Percentiles rank a stretch among this genome's conserved stretches.
These are phyloP conservation scores for Phylloporus sp. DNA, from an alignment of 768 basidiomycete species.

Conservation along the genomic window DNA sequence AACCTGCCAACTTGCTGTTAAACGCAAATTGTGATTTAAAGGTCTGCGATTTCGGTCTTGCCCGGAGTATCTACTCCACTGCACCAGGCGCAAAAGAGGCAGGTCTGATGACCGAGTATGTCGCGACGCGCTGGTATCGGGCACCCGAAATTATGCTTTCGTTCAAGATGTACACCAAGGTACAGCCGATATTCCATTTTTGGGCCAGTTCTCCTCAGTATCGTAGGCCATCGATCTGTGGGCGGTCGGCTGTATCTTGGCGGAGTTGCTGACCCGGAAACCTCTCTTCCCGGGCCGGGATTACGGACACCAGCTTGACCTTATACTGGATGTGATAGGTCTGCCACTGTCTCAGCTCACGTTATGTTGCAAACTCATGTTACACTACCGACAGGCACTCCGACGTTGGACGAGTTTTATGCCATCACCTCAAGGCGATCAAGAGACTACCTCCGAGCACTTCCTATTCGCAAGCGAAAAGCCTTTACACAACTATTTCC, in stretches of 20 bases:
- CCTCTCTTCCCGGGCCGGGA: constrained; percentile 86
- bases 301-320: constrained; percentile 83
- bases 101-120: constrained; percentile 78
- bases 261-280: constrained; percentile 76
- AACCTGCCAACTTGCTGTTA: constrained; percentile 83
- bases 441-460: constrained; percentile 81
- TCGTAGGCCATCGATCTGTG: constrained; percentile 65
- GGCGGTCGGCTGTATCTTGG: constrained; percentile 73
- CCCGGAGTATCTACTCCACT: constrained; percentile 57
- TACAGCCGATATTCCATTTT: constrained; percentile 19
- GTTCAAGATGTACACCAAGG: constrained; percentile 86
- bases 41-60: constrained; percentile 86
- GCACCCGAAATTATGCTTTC: constrained; percentile 95
- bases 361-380: constrained; percentile 22
- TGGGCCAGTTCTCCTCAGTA: constrained; percentile 4
- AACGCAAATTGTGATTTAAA: constrained; percentile 90
- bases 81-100: constrained; percentile 55
- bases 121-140: constrained; percentile 90
- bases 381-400: constrained; percentile 50
- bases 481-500: constrained; percentile 75
- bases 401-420: constrained; percentile 87
- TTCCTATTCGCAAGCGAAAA: constrained; percentile 76
- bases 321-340: constrained; percentile 88
- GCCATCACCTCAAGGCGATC: constrained; percentile 82
- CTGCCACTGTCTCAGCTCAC: neutral